phyloP scores from a whole-genome alignment of 2,329 filamentous ascomycete species.

The Cadophora sp. region DNA sequence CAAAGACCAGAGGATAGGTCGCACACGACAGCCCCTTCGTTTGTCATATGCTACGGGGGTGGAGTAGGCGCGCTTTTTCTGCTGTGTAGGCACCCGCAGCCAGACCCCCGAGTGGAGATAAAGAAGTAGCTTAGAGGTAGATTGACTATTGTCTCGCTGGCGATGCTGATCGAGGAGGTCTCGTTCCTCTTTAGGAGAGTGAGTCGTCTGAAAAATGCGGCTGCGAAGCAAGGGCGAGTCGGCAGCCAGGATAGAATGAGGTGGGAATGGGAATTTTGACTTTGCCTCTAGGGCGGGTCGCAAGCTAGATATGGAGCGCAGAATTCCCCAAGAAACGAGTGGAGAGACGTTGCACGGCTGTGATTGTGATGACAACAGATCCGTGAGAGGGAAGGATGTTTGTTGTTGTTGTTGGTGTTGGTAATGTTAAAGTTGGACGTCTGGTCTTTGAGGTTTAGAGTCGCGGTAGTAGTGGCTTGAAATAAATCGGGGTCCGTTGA shows the following conservation, averaged over 20 bases:
- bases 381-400: neutral
- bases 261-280: constrained; percentile 22
- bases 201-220: constrained; percentile 34
- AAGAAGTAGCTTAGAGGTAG: constrained; percentile 22
- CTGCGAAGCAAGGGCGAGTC: constrained; percentile 38
- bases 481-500: constrained; percentile 14
- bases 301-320: constrained; percentile 28
- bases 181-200: constrained; percentile 30
- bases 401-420: neutral
- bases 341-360: constrained; percentile 21
- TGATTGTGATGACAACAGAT: constrained; percentile 16
- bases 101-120: constrained; percentile 22
- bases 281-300: constrained; percentile 19
- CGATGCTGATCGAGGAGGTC: constrained; percentile 31
- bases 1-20: constrained; percentile 37
- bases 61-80: constrained; percentile 39
- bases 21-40: constrained; percentile 46
- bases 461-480: neutral
- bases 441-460: neutral
- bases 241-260: constrained; percentile 34
- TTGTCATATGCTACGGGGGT: constrained; percentile 44
- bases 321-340: constrained; percentile 28
- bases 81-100: constrained; percentile 43
- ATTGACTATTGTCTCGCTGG: constrained; percentile 32
- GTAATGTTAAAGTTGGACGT: constrained; percentile 1